phyloP scores from a whole-genome alignment of 805 yeast genomes.

The Cyberlindnera saturnus region DNA sequence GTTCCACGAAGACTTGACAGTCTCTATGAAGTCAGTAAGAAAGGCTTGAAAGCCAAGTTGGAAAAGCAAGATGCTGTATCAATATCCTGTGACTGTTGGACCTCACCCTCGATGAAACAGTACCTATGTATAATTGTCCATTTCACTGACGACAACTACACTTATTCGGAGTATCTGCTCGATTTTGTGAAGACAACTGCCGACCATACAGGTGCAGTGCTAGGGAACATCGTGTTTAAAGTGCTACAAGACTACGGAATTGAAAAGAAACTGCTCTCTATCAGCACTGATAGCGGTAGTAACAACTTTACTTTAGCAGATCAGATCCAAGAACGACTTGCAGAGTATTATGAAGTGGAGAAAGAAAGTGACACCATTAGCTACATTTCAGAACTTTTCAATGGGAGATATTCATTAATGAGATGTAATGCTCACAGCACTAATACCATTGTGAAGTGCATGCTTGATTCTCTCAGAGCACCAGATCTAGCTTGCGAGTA shows the following conservation, averaged over 20 bases:
- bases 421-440: not conserved
- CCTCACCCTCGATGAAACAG: not conserved
- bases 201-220: not conserved
- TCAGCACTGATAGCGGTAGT: not conserved
- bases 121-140: not conserved
- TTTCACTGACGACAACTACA: not conserved
- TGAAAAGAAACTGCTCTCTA: not conserved
- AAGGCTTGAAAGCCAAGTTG: no score
- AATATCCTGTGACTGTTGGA: not conserved
- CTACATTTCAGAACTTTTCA: not conserved
- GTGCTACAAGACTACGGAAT: not conserved
- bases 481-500: not conserved
- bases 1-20: not conserved
- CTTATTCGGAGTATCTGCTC: not conserved
- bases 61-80: not conserved
- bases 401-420: not conserved
- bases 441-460: not conserved
- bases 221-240: not conserved
- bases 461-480: not conserved
- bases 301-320: not conserved
- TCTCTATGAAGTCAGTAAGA: no score
- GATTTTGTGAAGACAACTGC: not conserved
- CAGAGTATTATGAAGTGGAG: not conserved
- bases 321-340: not conserved
- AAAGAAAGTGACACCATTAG: not conserved